Evolutionary conservation across 2,329 filamentous ascomycete species (phyloP), one percentile per base, ranked within the genome.

Genomic region (Annulohypoxylon truncatum): DNA sequence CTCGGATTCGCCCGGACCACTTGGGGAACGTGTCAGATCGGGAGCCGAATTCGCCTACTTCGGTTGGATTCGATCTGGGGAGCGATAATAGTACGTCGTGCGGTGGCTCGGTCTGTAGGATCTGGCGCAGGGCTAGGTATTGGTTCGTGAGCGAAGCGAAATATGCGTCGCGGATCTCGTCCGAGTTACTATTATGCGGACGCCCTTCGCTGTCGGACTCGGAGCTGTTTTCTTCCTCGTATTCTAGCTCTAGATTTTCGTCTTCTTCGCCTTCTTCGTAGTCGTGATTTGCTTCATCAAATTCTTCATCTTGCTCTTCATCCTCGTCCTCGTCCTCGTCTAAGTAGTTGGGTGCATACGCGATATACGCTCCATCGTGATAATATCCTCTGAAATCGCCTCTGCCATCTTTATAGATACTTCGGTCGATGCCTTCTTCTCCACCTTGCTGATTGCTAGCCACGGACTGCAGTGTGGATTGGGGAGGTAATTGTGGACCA

Each of bases 301-400:
- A 71, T 7, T 66, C 71, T 46, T 57, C 64, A 12, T 80, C 76
- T 9, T 70, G 64, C 6, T 68, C 58, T n/a, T 70, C 75, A n/a
- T 77, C 76, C 9, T 73, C 68, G 4, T 77, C 70, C 12, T 72
- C 69, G 1, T 68, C 65, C 46, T 76, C 69, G 22, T 70, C 70
- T 26, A 77, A 64, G 26, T 78, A 73, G 15, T 76, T 71, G 10
- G 83, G 79, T 0, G 87, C 84, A 2, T 85, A 82, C 3, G 89
- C 91, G 22, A 90, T 87, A 76, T 93, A 97, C 35, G 92, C 91
- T 51, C 93, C 94, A 71, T 97, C 92, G 13, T 89, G 82, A 76
- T 92, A 96, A 74, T 88, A 90, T 9, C 90, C 91, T 59, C 85
- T 80, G 20, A 83, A 80, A 72, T 90, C 87, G 56, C 84, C 83